These are phyloP conservation scores for Rubroshorea leprosula DNA, from an alignment of 345 rosid genomes.

Conservation along the genomic window DNA sequence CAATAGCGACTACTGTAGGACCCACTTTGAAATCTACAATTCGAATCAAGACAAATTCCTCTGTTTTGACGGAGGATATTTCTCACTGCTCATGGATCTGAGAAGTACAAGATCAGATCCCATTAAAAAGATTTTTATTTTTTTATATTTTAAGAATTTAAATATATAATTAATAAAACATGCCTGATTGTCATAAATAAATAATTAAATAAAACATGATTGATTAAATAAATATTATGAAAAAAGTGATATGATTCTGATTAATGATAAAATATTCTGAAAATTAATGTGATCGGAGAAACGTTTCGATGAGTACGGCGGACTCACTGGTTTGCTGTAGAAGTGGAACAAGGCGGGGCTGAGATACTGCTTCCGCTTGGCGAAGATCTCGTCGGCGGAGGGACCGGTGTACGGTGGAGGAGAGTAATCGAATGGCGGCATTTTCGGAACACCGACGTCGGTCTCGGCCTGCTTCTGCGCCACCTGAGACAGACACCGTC, in stretches of 20 bases:
- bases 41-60: background rate
- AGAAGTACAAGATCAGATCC: background rate
- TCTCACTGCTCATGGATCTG: background rate
- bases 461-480: slow-evolving; percentile 32
- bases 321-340: slow-evolving; percentile 66
- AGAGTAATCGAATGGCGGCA: slow-evolving; percentile 84
- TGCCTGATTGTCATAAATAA: too few species aligned
- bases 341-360: slow-evolving; percentile 69
- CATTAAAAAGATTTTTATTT: too few species aligned
- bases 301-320: background rate
- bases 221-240: too few species aligned
- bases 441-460: slow-evolving; percentile 35
- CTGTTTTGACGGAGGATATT: background rate
- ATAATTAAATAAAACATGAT: too few species aligned
- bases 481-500: slow-evolving; percentile 30
- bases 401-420: slow-evolving; percentile 91
- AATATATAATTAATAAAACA: too few species aligned
- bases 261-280: background rate
- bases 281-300: background rate
- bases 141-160: background rate
- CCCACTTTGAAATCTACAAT: background rate
- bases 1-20: too few species aligned
- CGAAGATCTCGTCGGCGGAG: slow-evolving; percentile 54
- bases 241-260: background rate
- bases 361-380: slow-evolving; percentile 66